Evolutionary conservation across 768 basidiomycete species (phyloP).

Genomic region (Leccinum broughii): DNA sequence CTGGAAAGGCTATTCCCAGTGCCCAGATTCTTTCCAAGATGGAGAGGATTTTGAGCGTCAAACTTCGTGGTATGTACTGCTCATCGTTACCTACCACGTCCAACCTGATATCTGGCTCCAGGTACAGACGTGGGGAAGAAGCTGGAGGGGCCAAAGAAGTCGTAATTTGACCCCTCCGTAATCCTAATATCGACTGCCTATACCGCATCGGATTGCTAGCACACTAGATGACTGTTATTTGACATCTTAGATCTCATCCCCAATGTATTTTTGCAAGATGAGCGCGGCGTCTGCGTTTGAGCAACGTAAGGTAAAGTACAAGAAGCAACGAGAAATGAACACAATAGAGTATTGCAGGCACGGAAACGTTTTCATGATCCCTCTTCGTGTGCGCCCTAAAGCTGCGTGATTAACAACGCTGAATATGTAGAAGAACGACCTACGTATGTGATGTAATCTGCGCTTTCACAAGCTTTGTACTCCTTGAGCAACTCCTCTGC

Average conservation of each 20-base stretch:
- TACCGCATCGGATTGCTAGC: constrained; percentile 21
- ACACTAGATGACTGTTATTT: constrained; percentile 12
- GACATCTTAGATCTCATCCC: constrained; percentile 25
- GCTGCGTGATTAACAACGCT: neutral
- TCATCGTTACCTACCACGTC: neutral
- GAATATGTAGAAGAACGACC: constrained; percentile 25
- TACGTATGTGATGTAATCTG: constrained; percentile 90
- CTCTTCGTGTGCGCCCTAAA: constrained; percentile 38
- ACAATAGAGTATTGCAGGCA: constrained; percentile 3
- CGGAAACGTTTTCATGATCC: constrained; percentile 18
- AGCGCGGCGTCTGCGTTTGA: constrained; percentile 8
- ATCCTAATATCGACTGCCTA: constrained; percentile 32
- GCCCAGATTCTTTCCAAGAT: constrained; percentile 86
- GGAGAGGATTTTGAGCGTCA: constrained; percentile 82
- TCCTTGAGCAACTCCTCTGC: constrained; percentile 89
- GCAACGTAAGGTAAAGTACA: constrained; percentile 3
- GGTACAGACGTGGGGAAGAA: constrained; percentile 86
- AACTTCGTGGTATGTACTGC: constrained; percentile 74
- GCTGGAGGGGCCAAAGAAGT: constrained; percentile 75
- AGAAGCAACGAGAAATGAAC: neutral
- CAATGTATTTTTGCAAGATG: constrained; percentile 25
- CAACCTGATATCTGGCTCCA: constrained; percentile 28
- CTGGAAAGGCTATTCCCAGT: constrained; percentile 84
- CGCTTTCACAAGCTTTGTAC: constrained; percentile 94
- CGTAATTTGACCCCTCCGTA: constrained; percentile 48